phyloP scores from a whole-genome alignment of 805 yeast species.

The Metschnikowia gruessii region DNA sequence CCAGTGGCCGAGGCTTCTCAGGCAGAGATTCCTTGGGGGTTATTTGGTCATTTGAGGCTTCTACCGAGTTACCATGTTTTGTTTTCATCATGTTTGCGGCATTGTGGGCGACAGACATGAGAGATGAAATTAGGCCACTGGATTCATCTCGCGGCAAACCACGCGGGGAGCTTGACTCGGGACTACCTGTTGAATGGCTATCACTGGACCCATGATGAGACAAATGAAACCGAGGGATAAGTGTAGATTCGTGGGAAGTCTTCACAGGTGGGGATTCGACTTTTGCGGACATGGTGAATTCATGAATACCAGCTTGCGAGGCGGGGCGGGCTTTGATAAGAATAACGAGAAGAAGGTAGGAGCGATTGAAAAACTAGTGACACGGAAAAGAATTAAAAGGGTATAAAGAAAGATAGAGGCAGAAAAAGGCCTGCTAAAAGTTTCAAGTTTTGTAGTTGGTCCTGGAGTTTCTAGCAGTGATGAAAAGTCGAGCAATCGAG shows the following conservation, averaged over 20 bases:
- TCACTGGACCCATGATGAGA: conserved; percentile 3
- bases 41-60: neutral
- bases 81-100: conserved; percentile 34
- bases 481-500: neutral
- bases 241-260: neutral
- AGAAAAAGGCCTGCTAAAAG: no score
- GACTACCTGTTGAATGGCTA: neutral
- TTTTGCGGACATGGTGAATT: neutral
- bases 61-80: conserved; percentile 9
- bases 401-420: no score
- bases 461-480: no score
- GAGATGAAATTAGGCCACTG: conserved; percentile 41
- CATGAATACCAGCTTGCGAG: neutral
- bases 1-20: neutral
- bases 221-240: neutral
- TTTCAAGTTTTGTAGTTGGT: no score
- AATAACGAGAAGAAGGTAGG: neutral
- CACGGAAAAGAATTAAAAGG: no score
- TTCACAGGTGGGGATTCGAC: neutral
- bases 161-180: neutral
- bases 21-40: neutral
- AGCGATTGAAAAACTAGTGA: no score
- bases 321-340: neutral
- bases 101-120: conserved; percentile 47
- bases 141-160: conserved; percentile 12